Base-by-base conservation (phyloP, 2,329 filamentous ascomycete genomes). In the Talaromyces marneffei region DNA sequence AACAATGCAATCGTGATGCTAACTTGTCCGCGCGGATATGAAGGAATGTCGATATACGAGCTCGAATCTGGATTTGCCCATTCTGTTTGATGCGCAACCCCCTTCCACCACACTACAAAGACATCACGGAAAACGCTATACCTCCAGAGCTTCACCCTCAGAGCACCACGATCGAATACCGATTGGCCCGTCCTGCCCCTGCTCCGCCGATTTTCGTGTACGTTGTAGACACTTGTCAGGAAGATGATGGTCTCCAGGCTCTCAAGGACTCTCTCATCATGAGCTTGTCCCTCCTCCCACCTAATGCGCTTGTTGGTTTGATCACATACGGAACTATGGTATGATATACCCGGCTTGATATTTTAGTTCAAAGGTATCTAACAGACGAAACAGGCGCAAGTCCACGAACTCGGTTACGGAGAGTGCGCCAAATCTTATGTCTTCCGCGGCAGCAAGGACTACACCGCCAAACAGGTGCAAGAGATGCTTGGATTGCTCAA, bases 341-440 rank as follows among this genome's bases (percentile, higher is more conserved):
- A 82, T 62, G 79, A 42, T 5, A 52, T 10, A 9, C n/a, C 29
- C n/a, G 25, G 7, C 48, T 27, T 12, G 16, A 18, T 31, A 52
- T 14, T 8, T 20, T 33, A 35, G 27, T 10, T 33, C 23, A 18
- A 33, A n/a, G 5, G 52, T 16, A n/a, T 39, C 52, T 55, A 39
- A 55, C 25, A 14, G 33, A 40, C 52, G 16, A 40, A 61, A 50
- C 67, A 92, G 89, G 87, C 91, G 33, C 92, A 97, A 85, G 91
- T 99, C 18, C 94, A 99, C 74, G 94, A 99, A 78, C 91, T 99
- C 67, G 94, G 94, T 60, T 99, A 99, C 74, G 92, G 90, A 60
- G 94, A 97, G 77, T 99, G 94, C 77, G 91, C 94, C 66, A 99
- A 97, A 78, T 97, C 93, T 5, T 99, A 97, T 71, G 94, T 99